phyloP scores from a whole-genome alignment of 768 basidiomycete genomes.

The Tylopilus plumbeoviolaceoides region DNA sequence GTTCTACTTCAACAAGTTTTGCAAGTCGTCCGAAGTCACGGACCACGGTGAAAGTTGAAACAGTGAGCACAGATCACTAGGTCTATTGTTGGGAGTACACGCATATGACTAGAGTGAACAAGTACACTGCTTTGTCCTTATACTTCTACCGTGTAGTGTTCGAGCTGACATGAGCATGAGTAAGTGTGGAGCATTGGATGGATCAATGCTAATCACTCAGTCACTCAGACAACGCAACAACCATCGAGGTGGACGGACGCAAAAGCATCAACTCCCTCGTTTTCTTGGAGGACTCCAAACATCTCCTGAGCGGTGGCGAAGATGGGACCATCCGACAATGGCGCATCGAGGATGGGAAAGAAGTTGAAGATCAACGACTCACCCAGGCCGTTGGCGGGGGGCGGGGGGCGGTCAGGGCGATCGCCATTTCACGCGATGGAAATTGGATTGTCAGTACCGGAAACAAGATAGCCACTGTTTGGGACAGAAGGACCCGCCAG shows the following conservation, averaged over 20 bases:
- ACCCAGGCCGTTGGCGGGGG: too few species aligned
- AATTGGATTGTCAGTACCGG: conserved; percentile 2
- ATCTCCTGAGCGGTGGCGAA: background rate
- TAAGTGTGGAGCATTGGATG: background rate
- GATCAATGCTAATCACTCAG: background rate
- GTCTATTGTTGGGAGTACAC: too few species aligned
- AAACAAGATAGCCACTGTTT: background rate
- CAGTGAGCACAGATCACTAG: too few species aligned
- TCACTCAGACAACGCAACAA: background rate
- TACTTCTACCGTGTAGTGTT: background rate
- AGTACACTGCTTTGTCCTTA: background rate
- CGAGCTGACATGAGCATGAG: background rate
- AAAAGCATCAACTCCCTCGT: background rate
- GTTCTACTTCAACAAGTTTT: too few species aligned
- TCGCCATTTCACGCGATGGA: background rate
- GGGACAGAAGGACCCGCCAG: background rate
- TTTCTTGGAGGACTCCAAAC: background rate
- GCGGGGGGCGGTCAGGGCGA: background rate
- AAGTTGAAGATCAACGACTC: background rate
- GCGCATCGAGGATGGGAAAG: background rate
- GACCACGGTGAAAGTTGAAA: too few species aligned
- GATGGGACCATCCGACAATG: conserved; percentile 1
- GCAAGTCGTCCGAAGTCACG: too few species aligned
- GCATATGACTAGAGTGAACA: too few species aligned
- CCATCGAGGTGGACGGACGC: background rate